Conservation (phyloP, 2,329 filamentous ascomycete species). For the Gremmenia infestans region DNA sequence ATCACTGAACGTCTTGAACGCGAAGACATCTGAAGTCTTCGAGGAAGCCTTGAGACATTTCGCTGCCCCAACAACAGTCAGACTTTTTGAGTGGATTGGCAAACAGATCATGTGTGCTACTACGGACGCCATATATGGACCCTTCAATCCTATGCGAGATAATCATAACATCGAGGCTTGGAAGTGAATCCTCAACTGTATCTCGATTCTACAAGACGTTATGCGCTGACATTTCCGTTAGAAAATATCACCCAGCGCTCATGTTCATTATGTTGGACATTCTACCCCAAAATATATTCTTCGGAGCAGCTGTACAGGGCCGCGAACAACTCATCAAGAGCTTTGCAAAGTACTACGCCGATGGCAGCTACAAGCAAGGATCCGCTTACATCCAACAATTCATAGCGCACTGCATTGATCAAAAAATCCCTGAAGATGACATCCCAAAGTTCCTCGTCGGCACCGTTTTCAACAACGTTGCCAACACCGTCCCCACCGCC, state of each 20-base stretch:
- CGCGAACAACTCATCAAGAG: not conserved
- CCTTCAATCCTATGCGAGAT: slow-evolving; percentile 34
- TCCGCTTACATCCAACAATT: not conserved
- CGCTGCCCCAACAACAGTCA: slow-evolving; percentile 24
- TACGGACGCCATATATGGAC: slow-evolving; percentile 38
- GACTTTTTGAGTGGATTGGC: slow-evolving; percentile 36
- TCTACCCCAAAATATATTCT: not conserved
- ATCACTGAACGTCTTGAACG: slow-evolving; percentile 4
- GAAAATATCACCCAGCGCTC: not conserved
- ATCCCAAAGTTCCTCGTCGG: slow-evolving; percentile 26
- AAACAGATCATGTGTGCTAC: slow-evolving; percentile 35
- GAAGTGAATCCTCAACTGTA: not conserved
- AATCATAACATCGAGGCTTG: not conserved
- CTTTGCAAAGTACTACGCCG: not conserved
- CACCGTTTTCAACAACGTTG: slow-evolving; percentile 25
- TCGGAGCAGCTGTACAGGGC: not conserved
- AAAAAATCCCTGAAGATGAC: not conserved
- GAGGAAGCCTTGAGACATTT: not conserved
- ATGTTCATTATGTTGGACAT: slow-evolving; percentile 1
- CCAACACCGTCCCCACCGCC: slow-evolving; percentile 34
- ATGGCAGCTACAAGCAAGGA: slow-evolving; percentile 1
- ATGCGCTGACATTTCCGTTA: not conserved
- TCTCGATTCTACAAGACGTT: not conserved
- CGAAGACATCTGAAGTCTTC: not conserved
- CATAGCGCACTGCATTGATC: not conserved